Conservation (phyloP, 2,329 filamentous ascomycete species). For the Cryphonectria naterciae region DNA sequence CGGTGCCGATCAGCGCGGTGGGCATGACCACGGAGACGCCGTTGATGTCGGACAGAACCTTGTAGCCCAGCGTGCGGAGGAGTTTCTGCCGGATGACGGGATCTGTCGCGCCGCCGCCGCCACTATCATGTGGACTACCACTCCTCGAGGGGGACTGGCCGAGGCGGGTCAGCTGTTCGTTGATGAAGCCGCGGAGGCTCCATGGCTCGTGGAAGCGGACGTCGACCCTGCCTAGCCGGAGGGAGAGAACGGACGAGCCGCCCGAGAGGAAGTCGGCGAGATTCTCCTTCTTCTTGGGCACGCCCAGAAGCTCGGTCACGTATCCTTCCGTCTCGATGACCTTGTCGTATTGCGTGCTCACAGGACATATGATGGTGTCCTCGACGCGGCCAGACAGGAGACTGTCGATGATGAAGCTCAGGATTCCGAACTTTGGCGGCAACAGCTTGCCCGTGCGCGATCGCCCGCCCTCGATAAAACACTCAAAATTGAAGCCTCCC, state of each 20-base stretch:
- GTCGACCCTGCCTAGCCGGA: slow-evolving; percentile 89
- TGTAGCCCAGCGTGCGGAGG: slow-evolving; percentile 85
- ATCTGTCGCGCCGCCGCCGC: slow-evolving; percentile 50
- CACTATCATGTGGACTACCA: slow-evolving; percentile 48
- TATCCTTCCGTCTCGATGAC: slow-evolving; percentile 98
- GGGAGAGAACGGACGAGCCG: slow-evolving; percentile 80
- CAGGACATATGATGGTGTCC: slow-evolving; percentile 91
- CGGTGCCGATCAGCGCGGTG: slow-evolving; percentile 91
- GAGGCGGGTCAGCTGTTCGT: slow-evolving; percentile 69
- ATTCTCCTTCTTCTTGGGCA: slow-evolving; percentile 96
- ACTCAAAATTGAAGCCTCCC: slow-evolving; percentile 92
- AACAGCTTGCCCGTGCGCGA: slow-evolving; percentile 93
- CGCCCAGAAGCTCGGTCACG: slow-evolving; percentile 88
- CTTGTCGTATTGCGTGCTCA: slow-evolving; percentile 98
- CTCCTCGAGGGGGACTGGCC: slow-evolving; percentile 50
- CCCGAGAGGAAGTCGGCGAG: slow-evolving; percentile 85
- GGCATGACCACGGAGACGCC: slow-evolving; percentile 97
- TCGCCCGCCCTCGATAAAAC: slow-evolving; percentile 94
- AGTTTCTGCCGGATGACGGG: slow-evolving; percentile 69
- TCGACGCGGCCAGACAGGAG: slow-evolving; percentile 84
- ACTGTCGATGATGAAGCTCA: slow-evolving; percentile 89
- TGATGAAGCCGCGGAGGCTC: slow-evolving; percentile 83
- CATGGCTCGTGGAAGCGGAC: slow-evolving; percentile 96
- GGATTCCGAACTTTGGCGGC: slow-evolving; percentile 92
- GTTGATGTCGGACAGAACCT: slow-evolving; percentile 92